Base-by-base conservation (phyloP, 176 grass and related monocot genomes). In the Neostapfia colusana region DNA sequence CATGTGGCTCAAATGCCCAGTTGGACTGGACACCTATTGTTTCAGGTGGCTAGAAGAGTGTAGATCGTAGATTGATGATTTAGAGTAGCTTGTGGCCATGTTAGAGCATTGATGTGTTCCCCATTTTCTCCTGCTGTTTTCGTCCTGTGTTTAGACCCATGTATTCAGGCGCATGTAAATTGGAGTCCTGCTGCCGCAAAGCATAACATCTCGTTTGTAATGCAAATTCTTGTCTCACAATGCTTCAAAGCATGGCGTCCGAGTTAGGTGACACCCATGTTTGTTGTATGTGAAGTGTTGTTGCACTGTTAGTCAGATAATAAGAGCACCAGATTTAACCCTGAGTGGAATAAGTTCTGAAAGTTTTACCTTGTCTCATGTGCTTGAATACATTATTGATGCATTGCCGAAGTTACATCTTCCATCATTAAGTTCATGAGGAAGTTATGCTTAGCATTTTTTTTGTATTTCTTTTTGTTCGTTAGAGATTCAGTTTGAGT, bases 141-240 rank as follows among this genome's bases (percentile, higher is more conserved):
- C 10, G 60, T 74, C 38, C 67, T 73, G 85, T 87, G 68, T n/a
- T 6, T 79, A 83, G 69, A 51, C 67, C 28, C 51, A 38, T 51
- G 62, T 78, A 60, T 87, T 67, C 69, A 67, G 53, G 74, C 71
- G 51, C 50, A 73, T 83, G 85, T 87, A 74, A 81, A 78, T 87
- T 12, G 12, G 74, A 82, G 79, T 16, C 26, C 59, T 66, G 50
- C 69, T 15, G 13, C 45, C 67, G 60, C 75, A 67, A 59, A 82
- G 24, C 79, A 73, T 78, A 78, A 73, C 79, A 67, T 73, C 74
- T 87, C 69, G 66, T 83, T 83, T 87, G 74, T 83, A 79, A 67
- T 83, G 74, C 24, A 67, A 59, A 67, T 37, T 67, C 31, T 75
- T 54, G 36, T 70, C 34, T 43, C 55, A 13, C 65, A 72, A 49